Percentiles rank a stretch among this genome's conserved stretches.
These are phyloP conservation scores for Penicillium roqueforti DNA, from an alignment of 495 filamentous ascomycete species.

Conservation along the genomic window DNA sequence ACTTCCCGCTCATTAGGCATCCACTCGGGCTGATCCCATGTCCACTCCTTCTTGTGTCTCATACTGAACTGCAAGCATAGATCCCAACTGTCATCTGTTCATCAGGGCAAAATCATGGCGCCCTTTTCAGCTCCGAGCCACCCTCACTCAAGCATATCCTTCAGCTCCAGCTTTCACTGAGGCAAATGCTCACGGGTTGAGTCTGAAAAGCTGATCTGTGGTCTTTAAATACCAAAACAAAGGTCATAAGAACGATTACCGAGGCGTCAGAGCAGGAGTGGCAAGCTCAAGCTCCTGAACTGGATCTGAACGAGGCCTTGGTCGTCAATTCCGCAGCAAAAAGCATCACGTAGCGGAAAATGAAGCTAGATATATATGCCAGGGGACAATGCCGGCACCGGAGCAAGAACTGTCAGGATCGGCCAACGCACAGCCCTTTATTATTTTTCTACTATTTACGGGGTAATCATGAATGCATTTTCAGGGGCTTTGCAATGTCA, in stretches of 20 bases:
- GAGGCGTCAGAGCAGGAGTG: not conserved
- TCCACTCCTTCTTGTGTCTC: too few species aligned
- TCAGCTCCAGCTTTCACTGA: not conserved
- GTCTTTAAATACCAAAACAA: constrained; percentile 16
- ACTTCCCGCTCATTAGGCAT: too few species aligned
- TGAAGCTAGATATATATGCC: constrained; percentile 42
- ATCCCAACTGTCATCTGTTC: too few species aligned
- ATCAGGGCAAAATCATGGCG: not conserved
- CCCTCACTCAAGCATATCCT: not conserved
- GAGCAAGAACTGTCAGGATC: not conserved
- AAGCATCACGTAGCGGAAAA: constrained; percentile 22
- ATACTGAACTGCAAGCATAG: too few species aligned
- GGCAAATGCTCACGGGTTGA: too few species aligned
- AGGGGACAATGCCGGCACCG: constrained; percentile 43
- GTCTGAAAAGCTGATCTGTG: too few species aligned
- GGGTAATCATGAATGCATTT: too few species aligned
- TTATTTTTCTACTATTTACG: too few species aligned
- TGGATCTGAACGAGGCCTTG: constrained; percentile 35
- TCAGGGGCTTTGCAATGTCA: too few species aligned
- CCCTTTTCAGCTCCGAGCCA: not conserved
- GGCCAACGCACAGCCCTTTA: constrained; percentile 2
- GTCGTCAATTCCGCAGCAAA: constrained; percentile 35
- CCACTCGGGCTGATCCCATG: too few species aligned
- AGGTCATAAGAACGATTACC: constrained; percentile 27
- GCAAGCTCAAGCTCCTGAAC: constrained; percentile 38